phyloP scores from a whole-genome alignment of 2,329 filamentous ascomycete genomes.

The Fusarium nurragi region DNA sequence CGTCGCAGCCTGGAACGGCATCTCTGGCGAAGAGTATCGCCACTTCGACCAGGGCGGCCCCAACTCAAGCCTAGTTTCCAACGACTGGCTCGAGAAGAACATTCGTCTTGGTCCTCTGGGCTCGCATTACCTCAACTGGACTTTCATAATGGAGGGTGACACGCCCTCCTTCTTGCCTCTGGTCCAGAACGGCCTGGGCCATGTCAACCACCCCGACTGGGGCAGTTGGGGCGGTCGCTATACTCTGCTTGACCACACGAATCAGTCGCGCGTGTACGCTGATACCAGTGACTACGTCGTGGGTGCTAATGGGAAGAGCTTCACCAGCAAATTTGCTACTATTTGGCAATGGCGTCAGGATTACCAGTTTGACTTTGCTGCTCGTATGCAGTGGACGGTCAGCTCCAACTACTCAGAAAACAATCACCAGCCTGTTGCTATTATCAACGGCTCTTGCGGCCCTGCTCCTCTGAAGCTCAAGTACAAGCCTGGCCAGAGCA shows the following conservation, averaged over 20 bases:
- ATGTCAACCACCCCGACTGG: constrained; percentile 18
- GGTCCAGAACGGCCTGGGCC: not conserved
- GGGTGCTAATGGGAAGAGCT: not conserved
- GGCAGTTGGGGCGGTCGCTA: constrained; percentile 23
- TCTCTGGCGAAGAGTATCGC: constrained; percentile 41
- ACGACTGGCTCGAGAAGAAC: constrained; percentile 8
- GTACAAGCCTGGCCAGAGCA: not conserved
- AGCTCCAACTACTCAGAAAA: constrained; percentile 2
- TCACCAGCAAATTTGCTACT: constrained; percentile 16
- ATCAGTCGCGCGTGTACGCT: not conserved
- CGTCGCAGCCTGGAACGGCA: constrained; percentile 64
- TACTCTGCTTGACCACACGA: constrained; percentile 2
- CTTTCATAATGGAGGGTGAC: constrained; percentile 22
- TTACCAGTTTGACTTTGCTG: constrained; percentile 23
- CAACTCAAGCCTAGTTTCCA: not conserved
- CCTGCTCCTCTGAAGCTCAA: not conserved
- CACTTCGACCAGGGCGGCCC: constrained; percentile 19
- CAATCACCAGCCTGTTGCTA: not conserved
- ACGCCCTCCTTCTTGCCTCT: constrained; percentile 6
- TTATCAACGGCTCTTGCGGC: not conserved
- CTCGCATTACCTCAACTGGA: constrained; percentile 4
- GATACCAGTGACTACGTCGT: constrained; percentile 11
- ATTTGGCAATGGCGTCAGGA: constrained; percentile 23
- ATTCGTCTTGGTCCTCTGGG: constrained; percentile 11
- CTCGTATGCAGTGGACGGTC: constrained; percentile 18